phyloP scores from a whole-genome alignment of 1,284 basidiomycete genomes.

The Cryptococcus sp. region DNA sequence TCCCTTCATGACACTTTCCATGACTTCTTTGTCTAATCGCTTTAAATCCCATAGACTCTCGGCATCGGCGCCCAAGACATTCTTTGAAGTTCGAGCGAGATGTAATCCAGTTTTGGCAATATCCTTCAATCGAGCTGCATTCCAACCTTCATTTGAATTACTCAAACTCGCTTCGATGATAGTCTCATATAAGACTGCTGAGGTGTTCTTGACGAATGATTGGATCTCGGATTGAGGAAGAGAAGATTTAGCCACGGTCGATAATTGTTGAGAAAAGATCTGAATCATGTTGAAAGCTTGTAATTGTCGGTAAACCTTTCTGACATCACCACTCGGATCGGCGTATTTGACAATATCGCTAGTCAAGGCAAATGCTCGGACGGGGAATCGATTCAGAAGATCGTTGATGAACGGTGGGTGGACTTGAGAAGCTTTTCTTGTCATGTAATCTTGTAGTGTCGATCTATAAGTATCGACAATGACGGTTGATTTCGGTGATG shows the following conservation, averaged over 20 bases:
- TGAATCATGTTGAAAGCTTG: constrained; percentile 73
- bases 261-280: constrained; percentile 59
- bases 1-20: constrained; percentile 45
- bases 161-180: constrained; percentile 53
- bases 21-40: constrained; percentile 47
- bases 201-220: constrained; percentile 53
- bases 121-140: constrained; percentile 69
- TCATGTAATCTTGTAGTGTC: constrained; percentile 72
- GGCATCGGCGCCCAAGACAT: constrained; percentile 39
- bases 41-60: constrained; percentile 51
- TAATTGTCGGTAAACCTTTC: constrained; percentile 68
- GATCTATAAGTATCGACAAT: constrained; percentile 59
- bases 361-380: constrained; percentile 64
- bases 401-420: constrained; percentile 73
- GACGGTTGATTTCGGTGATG: constrained; percentile 6
- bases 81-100: constrained; percentile 62
- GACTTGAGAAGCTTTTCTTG: constrained; percentile 72
- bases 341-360: constrained; percentile 55
- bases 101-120: constrained; percentile 67
- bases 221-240: constrained; percentile 47
- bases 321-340: constrained; percentile 52
- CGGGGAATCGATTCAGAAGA: constrained; percentile 65
- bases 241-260: constrained; percentile 52
- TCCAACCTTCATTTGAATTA: constrained; percentile 46
- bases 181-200: constrained; percentile 57